A percentile compares a stretch with the other conserved stretches of the same genome.
Conservation (phyloP, 345 rosid species). For the Anacardium occidentale region DNA sequence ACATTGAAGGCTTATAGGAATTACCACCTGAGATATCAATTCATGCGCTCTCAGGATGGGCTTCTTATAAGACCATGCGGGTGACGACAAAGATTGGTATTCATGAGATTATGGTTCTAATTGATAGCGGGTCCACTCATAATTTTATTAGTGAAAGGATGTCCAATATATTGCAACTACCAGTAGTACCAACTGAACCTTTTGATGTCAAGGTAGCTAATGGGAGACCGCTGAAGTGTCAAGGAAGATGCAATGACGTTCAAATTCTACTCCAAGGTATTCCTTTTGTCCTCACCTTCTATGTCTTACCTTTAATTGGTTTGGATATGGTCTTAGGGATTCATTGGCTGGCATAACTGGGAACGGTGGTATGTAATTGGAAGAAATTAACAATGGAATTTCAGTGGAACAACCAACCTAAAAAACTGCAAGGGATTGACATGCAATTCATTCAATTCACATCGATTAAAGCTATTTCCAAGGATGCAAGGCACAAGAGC, state of each 20-base stretch:
- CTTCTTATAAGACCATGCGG: neutral
- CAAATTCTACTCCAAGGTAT: neutral
- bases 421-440: neutral
- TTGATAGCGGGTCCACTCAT: slow-evolving; percentile 9
- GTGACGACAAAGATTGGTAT: neutral
- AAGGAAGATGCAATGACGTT: neutral
- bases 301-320: neutral
- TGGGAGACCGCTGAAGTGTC: neutral
- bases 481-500: neutral
- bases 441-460: neutral
- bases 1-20: neutral
- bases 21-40: neutral
- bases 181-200: neutral
- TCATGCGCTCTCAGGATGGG: neutral
- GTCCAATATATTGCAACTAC: neutral
- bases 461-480: neutral
- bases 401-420: neutral
- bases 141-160: neutral
- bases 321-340: slow-evolving; percentile 1
- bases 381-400: slow-evolving; percentile 3
- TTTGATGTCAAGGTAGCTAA: neutral
- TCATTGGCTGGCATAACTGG: neutral
- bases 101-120: neutral
- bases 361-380: neutral
- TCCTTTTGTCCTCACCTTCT: neutral